phyloP scores from a whole-genome alignment of 805 yeast species.

The Geotrichum ghanense region DNA sequence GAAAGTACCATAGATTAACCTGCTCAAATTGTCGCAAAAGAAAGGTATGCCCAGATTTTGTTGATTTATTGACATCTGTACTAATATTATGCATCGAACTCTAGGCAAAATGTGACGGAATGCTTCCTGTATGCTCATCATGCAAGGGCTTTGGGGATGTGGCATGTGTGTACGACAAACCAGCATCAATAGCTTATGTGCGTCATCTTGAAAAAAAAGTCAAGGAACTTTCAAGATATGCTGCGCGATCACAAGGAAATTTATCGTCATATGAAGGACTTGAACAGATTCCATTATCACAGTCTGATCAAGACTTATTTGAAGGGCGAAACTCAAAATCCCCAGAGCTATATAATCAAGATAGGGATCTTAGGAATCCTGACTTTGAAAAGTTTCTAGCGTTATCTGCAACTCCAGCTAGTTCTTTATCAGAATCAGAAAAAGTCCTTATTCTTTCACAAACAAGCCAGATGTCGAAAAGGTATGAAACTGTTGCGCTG shows the following conservation, averaged over 20 bases:
- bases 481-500: not conserved
- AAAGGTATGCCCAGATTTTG: conserved; percentile 10
- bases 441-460: not conserved
- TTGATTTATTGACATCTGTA: not conserved
- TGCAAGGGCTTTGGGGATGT: conserved; percentile 11
- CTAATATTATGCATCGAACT: not conserved
- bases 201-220: conserved; percentile 14
- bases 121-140: conserved; percentile 12
- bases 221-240: conserved; percentile 5
- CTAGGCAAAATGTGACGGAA: conserved; percentile 16
- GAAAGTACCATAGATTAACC: conserved; percentile 13
- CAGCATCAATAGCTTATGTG: conserved; percentile 18
- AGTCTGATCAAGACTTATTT: not conserved
- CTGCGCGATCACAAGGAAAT: not conserved
- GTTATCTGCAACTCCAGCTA: not conserved
- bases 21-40: conserved; percentile 15
- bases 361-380: not conserved
- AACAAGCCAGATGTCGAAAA: not conserved
- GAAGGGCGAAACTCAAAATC: not conserved
- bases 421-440: not conserved
- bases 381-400: not conserved
- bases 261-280: not conserved
- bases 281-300: not conserved
- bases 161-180: conserved; percentile 15
- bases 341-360: not conserved